Percentiles rank a stretch among this genome's conserved stretches.
Conservation (phyloP, 106 monocot species). For the Phalaenopsis aphrodite region DNA sequence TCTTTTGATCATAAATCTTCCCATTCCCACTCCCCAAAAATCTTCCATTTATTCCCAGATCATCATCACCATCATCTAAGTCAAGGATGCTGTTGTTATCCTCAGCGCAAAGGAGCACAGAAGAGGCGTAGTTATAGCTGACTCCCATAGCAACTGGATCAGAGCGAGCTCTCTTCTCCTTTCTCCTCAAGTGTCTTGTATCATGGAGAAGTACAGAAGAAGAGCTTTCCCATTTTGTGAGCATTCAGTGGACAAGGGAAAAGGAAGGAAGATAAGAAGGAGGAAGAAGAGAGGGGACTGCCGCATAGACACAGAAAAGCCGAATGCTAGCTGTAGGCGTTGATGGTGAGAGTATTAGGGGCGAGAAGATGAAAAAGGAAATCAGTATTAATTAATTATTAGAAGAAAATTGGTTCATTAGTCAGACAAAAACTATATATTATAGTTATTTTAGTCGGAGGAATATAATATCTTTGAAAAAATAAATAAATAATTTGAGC, state of each 20-base stretch:
- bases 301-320: not conserved
- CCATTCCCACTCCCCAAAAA: not conserved
- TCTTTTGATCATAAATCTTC: slow-evolving; percentile 15
- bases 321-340: not conserved
- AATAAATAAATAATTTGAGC: too few relatives aligned
- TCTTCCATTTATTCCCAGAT: not conserved
- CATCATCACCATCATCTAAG: slow-evolving; percentile 52
- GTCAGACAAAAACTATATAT: too few relatives aligned
- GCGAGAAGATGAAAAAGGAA: not conserved
- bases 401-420: not conserved
- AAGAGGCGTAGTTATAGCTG: slow-evolving; percentile 33
- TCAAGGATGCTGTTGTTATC: slow-evolving; percentile 52
- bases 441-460: too few relatives aligned
- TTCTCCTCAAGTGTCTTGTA: not conserved
- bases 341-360: not conserved
- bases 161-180: slow-evolving; percentile 10
- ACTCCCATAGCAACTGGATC: slow-evolving; percentile 26
- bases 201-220: not conserved
- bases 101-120: slow-evolving; percentile 57
- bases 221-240: not conserved
- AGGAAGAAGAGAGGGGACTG: not conserved
- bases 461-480: too few relatives aligned
- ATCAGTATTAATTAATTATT: not conserved
- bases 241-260: not conserved
- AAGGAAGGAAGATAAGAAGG: not conserved